Percentiles rank a stretch among this genome's conserved stretches.
These are phyloP conservation scores for Mesembryanthemum crystallinum DNA, from an alignment of 148 eudicot genomes.

Conservation along the genomic window DNA sequence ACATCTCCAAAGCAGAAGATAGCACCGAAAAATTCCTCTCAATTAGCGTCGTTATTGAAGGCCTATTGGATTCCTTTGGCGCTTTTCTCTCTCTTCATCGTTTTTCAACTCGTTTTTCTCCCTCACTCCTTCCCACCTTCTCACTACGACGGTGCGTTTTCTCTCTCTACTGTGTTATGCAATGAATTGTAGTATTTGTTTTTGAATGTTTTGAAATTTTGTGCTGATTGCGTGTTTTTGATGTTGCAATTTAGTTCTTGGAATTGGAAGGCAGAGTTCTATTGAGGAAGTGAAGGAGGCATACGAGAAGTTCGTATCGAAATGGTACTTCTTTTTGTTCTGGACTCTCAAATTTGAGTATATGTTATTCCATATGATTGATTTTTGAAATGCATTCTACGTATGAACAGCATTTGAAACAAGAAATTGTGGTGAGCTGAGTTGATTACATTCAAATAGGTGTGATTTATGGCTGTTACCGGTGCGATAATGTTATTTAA, in stretches of 20 bases:
- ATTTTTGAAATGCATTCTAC: no score
- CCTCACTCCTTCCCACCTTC: conserved; percentile 67
- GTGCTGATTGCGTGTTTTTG: neutral
- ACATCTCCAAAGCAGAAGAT: neutral
- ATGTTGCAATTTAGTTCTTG: conserved; percentile 46
- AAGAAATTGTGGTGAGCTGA: no score
- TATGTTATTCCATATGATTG: neutral
- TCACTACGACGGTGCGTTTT: conserved; percentile 62
- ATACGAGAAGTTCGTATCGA: conserved; percentile 48
- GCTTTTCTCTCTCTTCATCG: conserved; percentile 52
- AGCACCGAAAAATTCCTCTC: conserved; percentile 23
- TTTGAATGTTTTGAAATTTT: conserved; percentile 1
- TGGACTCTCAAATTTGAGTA: no score
- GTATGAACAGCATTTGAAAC: no score
- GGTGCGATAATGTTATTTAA: no score
- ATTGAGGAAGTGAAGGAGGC: conserved; percentile 67
- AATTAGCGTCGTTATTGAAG: conserved; percentile 32
- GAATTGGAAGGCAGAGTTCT: conserved; percentile 42
- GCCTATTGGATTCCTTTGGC: conserved; percentile 61
- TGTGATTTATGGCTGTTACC: no score
- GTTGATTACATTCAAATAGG: no score
- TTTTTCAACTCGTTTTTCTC: conserved; percentile 57
- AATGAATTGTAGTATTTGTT: neutral
- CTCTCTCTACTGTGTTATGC: neutral
- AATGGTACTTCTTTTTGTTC: conserved; percentile 41